Percentiles rank a stretch among this genome's conserved stretches.
These are phyloP conservation scores for Coniochaeta ligniaria DNA, from an alignment of 2,329 filamentous ascomycete genomes.

Conservation along the genomic window DNA sequence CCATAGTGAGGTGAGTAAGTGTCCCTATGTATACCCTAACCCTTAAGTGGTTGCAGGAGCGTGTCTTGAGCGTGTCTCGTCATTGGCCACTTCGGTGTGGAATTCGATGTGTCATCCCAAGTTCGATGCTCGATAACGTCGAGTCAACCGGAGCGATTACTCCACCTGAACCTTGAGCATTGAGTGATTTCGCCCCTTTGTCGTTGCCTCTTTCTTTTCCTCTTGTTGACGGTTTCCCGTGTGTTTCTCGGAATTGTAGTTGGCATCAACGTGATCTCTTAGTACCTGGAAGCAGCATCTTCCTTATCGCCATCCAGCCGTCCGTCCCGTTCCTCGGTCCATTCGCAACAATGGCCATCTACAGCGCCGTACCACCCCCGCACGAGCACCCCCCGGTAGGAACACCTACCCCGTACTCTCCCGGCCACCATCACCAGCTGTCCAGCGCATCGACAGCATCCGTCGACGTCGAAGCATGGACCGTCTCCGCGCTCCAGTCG, in stretches of 20 bases:
- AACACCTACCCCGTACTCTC: background rate
- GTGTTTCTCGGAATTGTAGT: too few species aligned
- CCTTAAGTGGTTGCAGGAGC: background rate
- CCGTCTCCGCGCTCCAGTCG: slow-evolving; percentile 47
- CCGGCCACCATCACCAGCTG: slow-evolving; percentile 13
- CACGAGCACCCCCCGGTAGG: slow-evolving; percentile 4
- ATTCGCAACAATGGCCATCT: slow-evolving; percentile 22
- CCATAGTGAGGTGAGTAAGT: too few species aligned
- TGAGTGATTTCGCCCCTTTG: too few species aligned
- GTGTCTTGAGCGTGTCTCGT: background rate
- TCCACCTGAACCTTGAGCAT: too few species aligned
- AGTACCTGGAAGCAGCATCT: too few species aligned
- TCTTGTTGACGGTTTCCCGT: too few species aligned
- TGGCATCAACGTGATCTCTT: too few species aligned
- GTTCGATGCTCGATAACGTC: background rate
- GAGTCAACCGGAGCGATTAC: background rate
- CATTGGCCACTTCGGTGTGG: background rate
- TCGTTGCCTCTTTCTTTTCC: too few species aligned
- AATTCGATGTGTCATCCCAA: slow-evolving; percentile 4
- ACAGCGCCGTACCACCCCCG: slow-evolving; percentile 22
- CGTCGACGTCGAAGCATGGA: slow-evolving; percentile 63
- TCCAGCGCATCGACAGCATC: slow-evolving; percentile 22
- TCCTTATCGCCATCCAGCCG: too few species aligned
- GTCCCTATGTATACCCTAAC: too few species aligned
- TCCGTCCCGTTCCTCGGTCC: background rate